Base-by-base conservation (phyloP, 768 basidiomycete species). In the Terana coerulea region DNA sequence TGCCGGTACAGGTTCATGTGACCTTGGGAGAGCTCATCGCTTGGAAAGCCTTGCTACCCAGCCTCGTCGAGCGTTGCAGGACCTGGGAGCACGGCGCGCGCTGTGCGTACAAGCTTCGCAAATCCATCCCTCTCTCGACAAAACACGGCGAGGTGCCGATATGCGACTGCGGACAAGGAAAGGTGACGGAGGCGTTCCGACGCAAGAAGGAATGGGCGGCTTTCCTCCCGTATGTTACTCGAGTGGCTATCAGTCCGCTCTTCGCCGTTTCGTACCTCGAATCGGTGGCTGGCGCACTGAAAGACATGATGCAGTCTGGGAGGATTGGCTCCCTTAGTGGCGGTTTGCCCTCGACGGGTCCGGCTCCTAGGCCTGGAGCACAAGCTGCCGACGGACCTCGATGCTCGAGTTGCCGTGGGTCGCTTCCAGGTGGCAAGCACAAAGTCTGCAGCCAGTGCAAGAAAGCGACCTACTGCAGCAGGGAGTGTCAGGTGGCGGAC, bases 191-290 rank as follows among this genome's bases (percentile, higher is more conserved):
- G 2, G 62, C 55, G 0, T 71, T 83, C 49, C 54, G 54, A 0
- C 63, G 58, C 11, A 52, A 63, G 0, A 36, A 56, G 12, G 54
- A 57, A 10, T 82, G 77, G 76, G 63, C 65, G 52, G 29, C 47
- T 2, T 59, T 82, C 11, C 71, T 72, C 1, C 70, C 71, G 5
- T 73, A 73, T 46, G 72, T 67, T 12, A 80, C 77, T 1, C 69
- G 81, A 9, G 64, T 73, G 5, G 83, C 78, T 0, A 63, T 85
- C 30, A 68, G 74, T 1, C 81, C 79, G 0, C 62, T 84, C 11
- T 83, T 82, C 47, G 69, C 75, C 0, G 72, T 76, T n/a, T 69
- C 79, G 5, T 79, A 75, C 58, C 48, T 80, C 56, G 77, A 80
- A 54, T 60, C 59, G 12, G 58, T 75, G 28, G 26, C 5, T 28